A percentile compares a stretch with the other conserved stretches of the same genome.
Evolutionary conservation across 2,329 filamentous ascomycete species (phyloP).

Genomic region (Paramyrothecium roridum): DNA sequence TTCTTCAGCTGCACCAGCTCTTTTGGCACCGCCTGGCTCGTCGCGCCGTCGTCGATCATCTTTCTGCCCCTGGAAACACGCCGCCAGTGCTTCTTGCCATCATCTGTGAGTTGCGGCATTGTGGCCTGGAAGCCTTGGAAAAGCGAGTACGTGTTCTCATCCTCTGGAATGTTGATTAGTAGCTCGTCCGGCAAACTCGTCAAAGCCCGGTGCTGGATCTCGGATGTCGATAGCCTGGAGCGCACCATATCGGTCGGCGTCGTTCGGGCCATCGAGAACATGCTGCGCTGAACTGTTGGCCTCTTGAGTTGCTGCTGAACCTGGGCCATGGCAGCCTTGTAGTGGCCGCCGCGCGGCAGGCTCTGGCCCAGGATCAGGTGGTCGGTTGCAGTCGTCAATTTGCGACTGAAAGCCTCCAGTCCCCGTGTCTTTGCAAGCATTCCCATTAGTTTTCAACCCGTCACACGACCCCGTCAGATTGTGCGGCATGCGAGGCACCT

Average conservation of each 20-base stretch:
- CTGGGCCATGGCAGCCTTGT: conserved; percentile 83
- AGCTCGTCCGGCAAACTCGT: conserved; percentile 88
- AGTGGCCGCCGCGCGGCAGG: conserved; percentile 59
- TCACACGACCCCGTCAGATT: conserved; percentile 25
- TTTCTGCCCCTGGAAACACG: conserved; percentile 73
- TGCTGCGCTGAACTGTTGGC: conserved; percentile 79
- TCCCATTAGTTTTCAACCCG: neutral
- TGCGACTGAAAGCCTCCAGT: conserved; percentile 88
- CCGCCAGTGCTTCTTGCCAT: conserved; percentile 67
- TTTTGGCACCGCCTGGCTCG: conserved; percentile 55
- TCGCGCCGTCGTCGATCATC: conserved; percentile 64
- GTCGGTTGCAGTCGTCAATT: conserved; percentile 89
- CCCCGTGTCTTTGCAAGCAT: conserved; percentile 65
- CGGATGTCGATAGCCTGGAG: conserved; percentile 81
- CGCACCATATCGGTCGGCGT: conserved; percentile 93
- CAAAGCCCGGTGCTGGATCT: conserved; percentile 92
- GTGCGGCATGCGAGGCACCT: conserved; percentile 10
- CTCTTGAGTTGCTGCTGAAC: conserved; percentile 85
- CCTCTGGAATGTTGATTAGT: conserved; percentile 82
- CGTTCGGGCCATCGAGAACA: conserved; percentile 88
- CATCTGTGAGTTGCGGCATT: conserved; percentile 68
- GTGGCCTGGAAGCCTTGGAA: conserved; percentile 96
- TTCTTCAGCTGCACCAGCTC: conserved; percentile 72
- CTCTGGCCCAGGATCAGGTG: conserved; percentile 74
- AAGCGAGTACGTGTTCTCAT: conserved; percentile 81